Percentiles rank a stretch among this genome's conserved stretches.
phyloP scores from a whole-genome alignment of 2,329 filamentous ascomycete species.

The Beauveria rudraprayagi region DNA sequence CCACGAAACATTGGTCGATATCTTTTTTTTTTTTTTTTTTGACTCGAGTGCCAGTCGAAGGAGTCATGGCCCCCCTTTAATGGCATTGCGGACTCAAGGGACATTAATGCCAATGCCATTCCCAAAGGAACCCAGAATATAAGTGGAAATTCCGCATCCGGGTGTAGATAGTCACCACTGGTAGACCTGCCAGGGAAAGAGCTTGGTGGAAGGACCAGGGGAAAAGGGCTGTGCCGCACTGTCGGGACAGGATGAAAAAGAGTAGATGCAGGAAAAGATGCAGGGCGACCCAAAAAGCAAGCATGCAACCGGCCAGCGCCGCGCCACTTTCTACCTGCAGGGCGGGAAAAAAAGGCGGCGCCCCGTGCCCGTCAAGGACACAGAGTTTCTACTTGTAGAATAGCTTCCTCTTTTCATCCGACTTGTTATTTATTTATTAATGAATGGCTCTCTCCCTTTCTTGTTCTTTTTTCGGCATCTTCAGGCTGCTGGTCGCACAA shows the following conservation, averaged over 20 bases:
- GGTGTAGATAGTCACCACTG: too few species aligned
- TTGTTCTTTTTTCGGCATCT: not conserved
- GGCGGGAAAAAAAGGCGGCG: not conserved
- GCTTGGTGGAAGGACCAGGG: not conserved
- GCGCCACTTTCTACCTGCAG: conserved; percentile 1
- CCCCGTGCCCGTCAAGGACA: not conserved
- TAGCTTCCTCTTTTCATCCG: not conserved
- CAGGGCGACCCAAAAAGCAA: conserved; percentile 6
- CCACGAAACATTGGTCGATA: not conserved
- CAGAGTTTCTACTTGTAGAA: not conserved
- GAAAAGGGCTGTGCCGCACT: not conserved
- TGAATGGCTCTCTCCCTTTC: not conserved
- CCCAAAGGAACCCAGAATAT: not conserved
- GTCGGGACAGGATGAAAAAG: not conserved
- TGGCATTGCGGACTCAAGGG: conserved; percentile 4
- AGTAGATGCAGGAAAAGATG: not conserved
- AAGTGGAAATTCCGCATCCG: not conserved
- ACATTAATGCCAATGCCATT: not conserved
- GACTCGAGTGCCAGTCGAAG: not conserved
- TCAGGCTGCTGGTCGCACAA: not conserved
- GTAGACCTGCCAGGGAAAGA: not conserved
- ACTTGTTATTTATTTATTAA: not conserved
- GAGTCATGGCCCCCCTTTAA: not conserved
- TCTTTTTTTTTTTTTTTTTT: not conserved
- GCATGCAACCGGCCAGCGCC: not conserved